Base-by-base conservation (phyloP, 164 flowering plant species). In the Cinnamomum micranthum region DNA sequence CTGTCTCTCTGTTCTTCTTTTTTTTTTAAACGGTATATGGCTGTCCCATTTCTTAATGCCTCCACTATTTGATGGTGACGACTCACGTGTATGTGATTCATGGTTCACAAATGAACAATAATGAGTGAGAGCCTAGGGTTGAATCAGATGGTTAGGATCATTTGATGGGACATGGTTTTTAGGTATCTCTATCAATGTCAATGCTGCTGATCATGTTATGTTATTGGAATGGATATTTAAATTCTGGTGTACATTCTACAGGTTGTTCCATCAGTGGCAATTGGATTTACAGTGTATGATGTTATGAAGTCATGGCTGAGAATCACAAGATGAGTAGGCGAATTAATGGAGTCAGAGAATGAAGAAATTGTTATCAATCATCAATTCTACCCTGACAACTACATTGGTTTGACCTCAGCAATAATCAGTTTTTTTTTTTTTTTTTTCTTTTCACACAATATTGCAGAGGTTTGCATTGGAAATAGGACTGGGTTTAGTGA, bases 251-350 rank as follows among this genome's bases (percentile, higher is more conserved):
- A 47, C 71, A 25, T 51, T 17, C 51, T 73, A 65, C 88, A 96
- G 99, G 99, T 94, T 63, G 99, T 96, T 68, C 99, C 98, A 25
- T 96, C 98, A 2, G 97, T 92, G 22, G 99, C 99, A 17, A 94
- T 96, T 74, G 99, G 99, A 14, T 96, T 96, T 73, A 94, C 99
- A 9, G 92, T 89, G 13, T 96, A 96, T 77, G 99, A 94, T 78
- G 52, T 77, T 2, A 88, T 94, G 98, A 96, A 94, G 85, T 77
- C 85, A 77, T 83, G 55, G 84, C 81, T 96, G 73, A 83, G 86
- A 82, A 94, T 77, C 98, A 41, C 83, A 94, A 74, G 97, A 91
- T 35, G 91, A 88, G 51, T 77, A 79, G 67, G 81, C 67, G 19
- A 41, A 51, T 80, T 47, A 88, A 85, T 75, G 82, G 81, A 71